A percentile compares a stretch with the other conserved stretches of the same genome.
Conservation (phyloP, 1,284 basidiomycete genomes). For the Anthracocystis panici-leucophaei region DNA sequence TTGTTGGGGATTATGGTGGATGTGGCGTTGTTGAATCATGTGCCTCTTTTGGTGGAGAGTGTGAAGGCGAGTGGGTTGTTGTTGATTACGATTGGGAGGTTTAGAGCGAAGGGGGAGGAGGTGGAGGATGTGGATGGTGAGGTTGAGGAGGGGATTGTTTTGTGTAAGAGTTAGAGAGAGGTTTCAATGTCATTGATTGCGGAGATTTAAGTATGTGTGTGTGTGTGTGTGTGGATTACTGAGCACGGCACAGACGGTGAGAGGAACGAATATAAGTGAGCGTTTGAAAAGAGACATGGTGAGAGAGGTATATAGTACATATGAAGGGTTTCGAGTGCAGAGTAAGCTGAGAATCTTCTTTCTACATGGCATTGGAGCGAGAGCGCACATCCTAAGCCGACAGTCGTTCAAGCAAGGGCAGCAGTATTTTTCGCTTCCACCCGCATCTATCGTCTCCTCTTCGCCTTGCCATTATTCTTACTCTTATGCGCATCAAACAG, state of each 20-base stretch:
- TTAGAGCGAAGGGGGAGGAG: constrained; percentile 22
- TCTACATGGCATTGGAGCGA: too few species aligned
- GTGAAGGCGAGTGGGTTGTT: constrained; percentile 65
- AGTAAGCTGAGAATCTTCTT: too few species aligned
- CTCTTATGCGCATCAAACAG: constrained; percentile 39
- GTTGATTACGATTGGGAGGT: constrained; percentile 63
- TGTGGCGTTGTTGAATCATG: constrained; percentile 73
- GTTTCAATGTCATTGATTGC: too few species aligned
- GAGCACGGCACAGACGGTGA: neutral
- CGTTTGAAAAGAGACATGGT: neutral
- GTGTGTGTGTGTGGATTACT: neutral
- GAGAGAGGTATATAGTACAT: constrained; percentile 30
- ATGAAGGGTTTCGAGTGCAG: too few species aligned
- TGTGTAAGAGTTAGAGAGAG: constrained; percentile 48
- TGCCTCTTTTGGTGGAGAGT: constrained; percentile 61
- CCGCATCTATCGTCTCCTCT: constrained; percentile 53
- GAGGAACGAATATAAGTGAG: neutral
- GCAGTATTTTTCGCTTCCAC: too few species aligned
- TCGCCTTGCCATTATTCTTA: constrained; percentile 58
- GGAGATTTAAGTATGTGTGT: too few species aligned
- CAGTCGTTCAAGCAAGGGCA: too few species aligned
- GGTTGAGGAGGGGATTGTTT: constrained; percentile 54
- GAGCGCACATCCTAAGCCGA: too few species aligned
- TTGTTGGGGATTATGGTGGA: constrained; percentile 91
- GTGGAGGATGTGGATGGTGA: constrained; percentile 53